Evolutionary conservation across 2,329 filamentous ascomycete species (phyloP), one percentile per base, ranked within the genome.

Genomic region (Cladosporium velox): DNA sequence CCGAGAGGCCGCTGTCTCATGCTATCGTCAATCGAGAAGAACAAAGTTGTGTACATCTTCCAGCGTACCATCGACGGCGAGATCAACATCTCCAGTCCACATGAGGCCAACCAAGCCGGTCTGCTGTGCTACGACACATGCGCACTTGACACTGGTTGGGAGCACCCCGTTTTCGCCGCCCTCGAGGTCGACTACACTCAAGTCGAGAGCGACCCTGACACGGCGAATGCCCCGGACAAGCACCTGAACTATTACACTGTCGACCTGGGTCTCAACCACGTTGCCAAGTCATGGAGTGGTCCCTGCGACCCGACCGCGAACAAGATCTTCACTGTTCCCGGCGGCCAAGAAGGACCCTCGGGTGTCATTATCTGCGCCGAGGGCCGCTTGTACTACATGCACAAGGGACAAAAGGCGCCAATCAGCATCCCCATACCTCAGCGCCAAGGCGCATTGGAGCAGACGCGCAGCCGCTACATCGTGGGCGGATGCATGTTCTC

Each of bases 31-130:
- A 86, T 94, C 65, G 96, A 99, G 82, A 99, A 99, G 86, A 99
- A 98, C 83, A 99, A 99, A 83, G 90, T 99, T 65, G 95, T 99
- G 72, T 99, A 99, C 80, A 94, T 99, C 74, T 85, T 99, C 72
- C 98, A 98, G 79, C 90, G 96, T 70, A 96, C 97, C 80, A 87
- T 93, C 3, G 92, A 98, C 79, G 93, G 93, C 21, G 92, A 97
- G 78, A 87, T 99, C 73, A 96, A 93, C 49, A 99, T 99, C 60
- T 99, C 95, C 5, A 99, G 95, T 15, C 95, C 95, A 0, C 85
- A 99, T 21, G 96, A 99, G 80, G 96, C 95, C 1, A 94, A 99
- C 80, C 96, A 95, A 78, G 88, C 92, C 14, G 92, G 94, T 67
- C 94, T 94, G 1, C 81, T 99, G 59, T 93, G 98, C 28, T 92